These are phyloP conservation scores for Ascocoryne sarcoides DNA, from an alignment of 2,329 filamentous ascomycete species.

Conservation along the genomic window DNA sequence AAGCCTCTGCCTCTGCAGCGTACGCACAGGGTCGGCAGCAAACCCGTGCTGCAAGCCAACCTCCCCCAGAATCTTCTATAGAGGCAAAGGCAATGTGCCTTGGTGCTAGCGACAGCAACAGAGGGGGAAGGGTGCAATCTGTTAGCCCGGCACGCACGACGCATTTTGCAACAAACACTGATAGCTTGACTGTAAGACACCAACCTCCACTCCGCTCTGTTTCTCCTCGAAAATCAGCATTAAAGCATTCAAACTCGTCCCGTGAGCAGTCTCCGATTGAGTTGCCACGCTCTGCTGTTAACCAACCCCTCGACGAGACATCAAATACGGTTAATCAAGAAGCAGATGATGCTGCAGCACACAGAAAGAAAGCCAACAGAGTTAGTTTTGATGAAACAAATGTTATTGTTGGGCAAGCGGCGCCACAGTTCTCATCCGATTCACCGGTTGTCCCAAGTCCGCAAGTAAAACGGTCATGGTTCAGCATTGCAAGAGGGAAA, in stretches of 20 bases:
- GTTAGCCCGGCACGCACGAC: constrained; percentile 58
- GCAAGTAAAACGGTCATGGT: constrained; percentile 41
- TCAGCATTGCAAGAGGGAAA: constrained; percentile 40
- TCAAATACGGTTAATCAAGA: constrained; percentile 30
- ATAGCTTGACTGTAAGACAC: constrained; percentile 51
- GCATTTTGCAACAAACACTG: constrained; percentile 53
- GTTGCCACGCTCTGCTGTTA: constrained; percentile 27
- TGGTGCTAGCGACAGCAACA: constrained; percentile 19
- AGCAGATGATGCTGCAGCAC: constrained; percentile 17
- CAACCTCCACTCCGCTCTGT: constrained; percentile 61
- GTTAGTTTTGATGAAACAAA: constrained; percentile 70
- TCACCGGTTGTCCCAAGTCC: constrained; percentile 34
- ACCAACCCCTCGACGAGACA: constrained; percentile 31
- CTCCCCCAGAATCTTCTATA: constrained; percentile 10
- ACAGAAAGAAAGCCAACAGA: constrained; percentile 56
- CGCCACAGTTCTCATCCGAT: constrained; percentile 31
- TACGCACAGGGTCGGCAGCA: constrained; percentile 15
- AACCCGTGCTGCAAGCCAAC: constrained; percentile 19
- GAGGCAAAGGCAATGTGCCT: constrained; percentile 10
- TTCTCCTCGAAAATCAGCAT: constrained; percentile 68
- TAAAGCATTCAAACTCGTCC: constrained; percentile 51
- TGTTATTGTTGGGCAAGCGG: constrained; percentile 43
- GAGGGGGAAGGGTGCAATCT: constrained; percentile 30
- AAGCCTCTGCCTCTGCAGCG: constrained; percentile 16
- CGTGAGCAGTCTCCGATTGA: constrained; percentile 41